phyloP scores from a whole-genome alignment of 73 alveolate species.

The Tetrahymena elliotti region DNA sequence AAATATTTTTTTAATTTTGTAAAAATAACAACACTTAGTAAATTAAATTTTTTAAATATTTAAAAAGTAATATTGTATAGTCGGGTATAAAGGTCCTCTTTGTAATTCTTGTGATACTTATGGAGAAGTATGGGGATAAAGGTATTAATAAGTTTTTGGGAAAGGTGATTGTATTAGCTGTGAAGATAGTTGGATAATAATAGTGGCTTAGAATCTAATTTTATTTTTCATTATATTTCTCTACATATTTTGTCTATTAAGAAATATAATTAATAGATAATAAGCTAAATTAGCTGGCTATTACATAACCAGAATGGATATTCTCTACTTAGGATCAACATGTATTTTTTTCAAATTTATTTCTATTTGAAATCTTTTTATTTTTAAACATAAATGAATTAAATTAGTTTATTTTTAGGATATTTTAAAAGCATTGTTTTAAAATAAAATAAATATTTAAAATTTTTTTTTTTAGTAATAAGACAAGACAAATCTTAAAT shows the following conservation, averaged over 20 bases:
- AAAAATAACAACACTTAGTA: no score
- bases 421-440: no score
- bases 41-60: no score
- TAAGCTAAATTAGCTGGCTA: neutral
- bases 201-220: no score
- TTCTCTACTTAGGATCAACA: neutral
- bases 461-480: neutral
- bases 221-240: no score
- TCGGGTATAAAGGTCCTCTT: neutral
- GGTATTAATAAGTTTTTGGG: neutral
- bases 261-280: no score
- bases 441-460: no score
- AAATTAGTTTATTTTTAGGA: no score
- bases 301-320: neutral
- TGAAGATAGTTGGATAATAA: neutral
- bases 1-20: no score
- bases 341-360: neutral
- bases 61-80: neutral
- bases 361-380: no score
- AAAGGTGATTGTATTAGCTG: neutral
- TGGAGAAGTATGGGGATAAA: neutral
- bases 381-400: no score
- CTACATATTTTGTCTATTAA: neutral
- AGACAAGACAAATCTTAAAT: neutral
- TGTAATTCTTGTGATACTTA: neutral